Conservation (phyloP, 2,329 filamentous ascomycete genomes). For the Tolypocladium guangdongense region DNA sequence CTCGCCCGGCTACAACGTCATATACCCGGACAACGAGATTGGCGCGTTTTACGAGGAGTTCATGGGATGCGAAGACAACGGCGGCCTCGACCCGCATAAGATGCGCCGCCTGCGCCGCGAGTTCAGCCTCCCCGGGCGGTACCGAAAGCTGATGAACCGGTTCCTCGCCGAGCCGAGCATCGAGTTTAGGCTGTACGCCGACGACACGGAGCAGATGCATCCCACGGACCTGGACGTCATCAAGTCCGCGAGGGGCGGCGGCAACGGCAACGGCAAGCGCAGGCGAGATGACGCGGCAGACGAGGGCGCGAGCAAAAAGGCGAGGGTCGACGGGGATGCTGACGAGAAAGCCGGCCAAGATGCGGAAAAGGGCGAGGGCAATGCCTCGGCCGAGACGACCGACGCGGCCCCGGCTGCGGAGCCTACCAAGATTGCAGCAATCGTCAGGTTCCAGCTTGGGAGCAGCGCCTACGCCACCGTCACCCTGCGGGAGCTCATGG, state of each 20-base stretch:
- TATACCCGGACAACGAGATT: constrained; percentile 76
- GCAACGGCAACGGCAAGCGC: constrained; percentile 6
- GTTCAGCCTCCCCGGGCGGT: constrained; percentile 77
- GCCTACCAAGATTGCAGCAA: constrained; percentile 45
- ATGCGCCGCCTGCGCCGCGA: constrained; percentile 85
- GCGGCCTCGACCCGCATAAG: constrained; percentile 66
- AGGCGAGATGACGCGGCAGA: constrained; percentile 6
- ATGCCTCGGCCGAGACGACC: constrained; percentile 5
- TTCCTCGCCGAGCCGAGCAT: constrained; percentile 56
- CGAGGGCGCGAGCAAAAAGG: constrained; percentile 10
- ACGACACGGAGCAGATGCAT: constrained; percentile 73
- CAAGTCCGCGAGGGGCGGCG: constrained; percentile 23
- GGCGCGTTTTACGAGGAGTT: constrained; percentile 77
- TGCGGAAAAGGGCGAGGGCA: constrained; percentile 3
- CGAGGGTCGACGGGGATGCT: constrained; percentile 5
- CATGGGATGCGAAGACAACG: constrained; percentile 72
- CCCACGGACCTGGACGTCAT: constrained; percentile 74
- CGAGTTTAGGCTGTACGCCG: constrained; percentile 58
- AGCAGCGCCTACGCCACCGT: constrained; percentile 80
- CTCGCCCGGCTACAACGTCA: constrained; percentile 80
- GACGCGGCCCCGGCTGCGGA: constrained; percentile 11
- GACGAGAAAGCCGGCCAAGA: neutral
- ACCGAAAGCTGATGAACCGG: constrained; percentile 71
- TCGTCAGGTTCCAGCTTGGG: constrained; percentile 65
- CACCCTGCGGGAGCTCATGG: constrained; percentile 67